Base-by-base conservation (phyloP, 768 basidiomycete species). In the Phanerodontia chrysosporium region DNA sequence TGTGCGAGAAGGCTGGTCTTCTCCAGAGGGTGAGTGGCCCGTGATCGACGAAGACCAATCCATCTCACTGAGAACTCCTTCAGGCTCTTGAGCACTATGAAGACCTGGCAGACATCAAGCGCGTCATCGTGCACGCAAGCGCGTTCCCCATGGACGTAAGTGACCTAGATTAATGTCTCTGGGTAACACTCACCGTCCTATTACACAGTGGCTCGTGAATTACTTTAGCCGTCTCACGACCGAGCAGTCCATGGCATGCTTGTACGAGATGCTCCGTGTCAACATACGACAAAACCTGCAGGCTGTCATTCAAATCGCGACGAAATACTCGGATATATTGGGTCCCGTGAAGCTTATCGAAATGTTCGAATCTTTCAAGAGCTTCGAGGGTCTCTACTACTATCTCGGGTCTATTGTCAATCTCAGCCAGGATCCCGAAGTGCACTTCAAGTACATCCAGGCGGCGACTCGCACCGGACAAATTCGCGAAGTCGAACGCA, bases 391-490 rank as follows among this genome's bases (percentile, higher is more conserved):
- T 85, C 84, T 99, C 25, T 99, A 98, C 78, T 98, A 98, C 75
- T 98, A 98, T 72, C 88, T 99, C 46, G 97, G 97, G 27, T 96
- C 96, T 10, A 83, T 99, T 64, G 97, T 99, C 71, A 99, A 98
- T 75, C 82, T 99, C 63, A 93, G 90, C 71, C 85, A 93, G 71
- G 97, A 99, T 73, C 83, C 92, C 4, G 97, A 99, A 72, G 96
- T 99, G 2, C 91, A 98, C 78, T 99, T 97, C 86, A 98, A 99
- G 80, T 98, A 98, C 76, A 98, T 99, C 69, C 96, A 98, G 70
- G 97, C 97, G 27, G 97, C 97, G 6, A 96, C 95, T 1, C 87
- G 96, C 27, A 99, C 97, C 28, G 95, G 96, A 44, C 97, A 98
- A 72, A 95, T 99, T 65, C 90, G 97, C 51, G 97, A 99, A 72